Conservation (phyloP, 768 basidiomycete species). For the Cystofilobasidium ferigula region DNA sequence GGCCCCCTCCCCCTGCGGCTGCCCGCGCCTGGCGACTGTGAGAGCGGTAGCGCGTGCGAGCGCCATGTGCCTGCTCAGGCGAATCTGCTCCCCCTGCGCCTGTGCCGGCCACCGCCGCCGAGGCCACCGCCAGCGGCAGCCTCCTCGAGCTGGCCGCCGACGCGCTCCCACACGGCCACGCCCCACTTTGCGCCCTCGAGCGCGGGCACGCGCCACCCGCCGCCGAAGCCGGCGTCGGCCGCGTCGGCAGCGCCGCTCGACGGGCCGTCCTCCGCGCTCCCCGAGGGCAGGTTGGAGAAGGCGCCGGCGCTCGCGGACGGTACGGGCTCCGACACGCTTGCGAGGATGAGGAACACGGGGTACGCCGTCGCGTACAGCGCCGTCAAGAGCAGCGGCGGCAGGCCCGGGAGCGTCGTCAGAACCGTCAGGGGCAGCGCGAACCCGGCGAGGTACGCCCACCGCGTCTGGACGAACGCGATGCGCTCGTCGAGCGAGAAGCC, state of each 20-base stretch:
- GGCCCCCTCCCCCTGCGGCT: no score
- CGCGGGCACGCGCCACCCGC: not conserved
- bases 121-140: not conserved
- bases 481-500: conserved; percentile 24
- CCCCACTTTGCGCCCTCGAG: not conserved
- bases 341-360: conserved; percentile 29
- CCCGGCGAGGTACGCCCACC: conserved; percentile 35
- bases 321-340: not conserved
- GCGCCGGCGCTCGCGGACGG: conserved; percentile 7
- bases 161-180: not conserved
- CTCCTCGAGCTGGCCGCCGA: not conserved
- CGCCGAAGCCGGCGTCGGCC: conserved; percentile 1
- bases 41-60: no score
- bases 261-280: not conserved
- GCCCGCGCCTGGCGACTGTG: no score
- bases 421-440: conserved; percentile 36
- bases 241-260: not conserved
- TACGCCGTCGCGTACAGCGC: conserved; percentile 36
- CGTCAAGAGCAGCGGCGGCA: conserved; percentile 34
- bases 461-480: conserved; percentile 31
- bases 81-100: not conserved
- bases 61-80: no score
- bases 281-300: conserved; percentile 1
- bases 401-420: conserved; percentile 30
- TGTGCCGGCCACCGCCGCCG: not conserved